Percentiles rank a stretch among this genome's conserved stretches.
Evolutionary conservation across 768 basidiomycete genomes (phyloP).

Genomic region (Russula brevipes): DNA sequence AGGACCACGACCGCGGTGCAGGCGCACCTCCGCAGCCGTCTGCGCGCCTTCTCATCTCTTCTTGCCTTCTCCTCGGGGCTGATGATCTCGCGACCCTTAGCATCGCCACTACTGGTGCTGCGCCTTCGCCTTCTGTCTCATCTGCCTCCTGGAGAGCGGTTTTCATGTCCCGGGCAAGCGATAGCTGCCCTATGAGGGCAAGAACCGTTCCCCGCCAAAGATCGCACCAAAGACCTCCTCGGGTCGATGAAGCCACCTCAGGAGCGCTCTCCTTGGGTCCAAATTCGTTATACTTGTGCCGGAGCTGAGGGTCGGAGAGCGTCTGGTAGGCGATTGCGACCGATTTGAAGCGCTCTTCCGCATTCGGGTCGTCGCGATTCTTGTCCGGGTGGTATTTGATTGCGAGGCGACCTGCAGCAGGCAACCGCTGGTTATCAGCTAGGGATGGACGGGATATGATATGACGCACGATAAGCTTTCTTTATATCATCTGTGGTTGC

Average conservation of each 20-base stretch:
- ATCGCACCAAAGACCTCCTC: slow-evolving; percentile 72
- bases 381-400: slow-evolving; percentile 93
- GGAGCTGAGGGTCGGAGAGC: slow-evolving; percentile 67
- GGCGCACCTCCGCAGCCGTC: slow-evolving; percentile 60
- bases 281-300: slow-evolving; percentile 88
- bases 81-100: slow-evolving; percentile 41
- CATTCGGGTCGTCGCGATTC: slow-evolving; percentile 79
- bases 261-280: slow-evolving; percentile 77
- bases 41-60: slow-evolving; percentile 64
- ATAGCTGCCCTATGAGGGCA: slow-evolving; percentile 87
- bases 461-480: slow-evolving; percentile 74
- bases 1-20: slow-evolving; percentile 7
- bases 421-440: background rate
- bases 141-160: slow-evolving; percentile 83
- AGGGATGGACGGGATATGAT: background rate
- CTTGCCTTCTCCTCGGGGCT: slow-evolving; percentile 39
- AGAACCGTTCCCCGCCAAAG: slow-evolving; percentile 85
- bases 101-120: slow-evolving; percentile 43
- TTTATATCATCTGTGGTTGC: slow-evolving; percentile 84
- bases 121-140: slow-evolving; percentile 45
- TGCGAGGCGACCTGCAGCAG: slow-evolving; percentile 66
- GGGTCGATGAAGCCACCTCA: slow-evolving; percentile 80
- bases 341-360: slow-evolving; percentile 85
- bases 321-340: slow-evolving; percentile 90
- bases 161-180: slow-evolving; percentile 89